Evolutionary conservation across 78 protist genomes (phyloP), one percentile per base, ranked within the genome.

Genomic region (Abeoforma whisleri): DNA sequence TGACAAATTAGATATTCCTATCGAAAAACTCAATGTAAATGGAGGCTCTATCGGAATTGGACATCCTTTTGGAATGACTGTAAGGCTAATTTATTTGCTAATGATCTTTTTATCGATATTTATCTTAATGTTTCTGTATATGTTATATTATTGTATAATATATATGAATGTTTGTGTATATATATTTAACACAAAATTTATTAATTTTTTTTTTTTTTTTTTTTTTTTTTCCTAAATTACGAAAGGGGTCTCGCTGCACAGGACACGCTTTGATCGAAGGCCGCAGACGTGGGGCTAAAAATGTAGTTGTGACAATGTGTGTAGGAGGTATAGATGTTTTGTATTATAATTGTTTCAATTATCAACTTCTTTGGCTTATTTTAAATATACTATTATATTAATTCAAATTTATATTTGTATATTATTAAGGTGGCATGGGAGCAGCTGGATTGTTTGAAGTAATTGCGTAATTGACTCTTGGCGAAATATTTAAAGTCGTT

Each of bases 1-100:
- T 23, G 48, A 87, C 68, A 33, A 87, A 30, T 79, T 94, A n/a
- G 87, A 88, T 38, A 34, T 91, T 23, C 74, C 74, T 32, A 32
- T 28, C 87, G 92, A 57, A n/a, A 89, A 90, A 57, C 92, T 96
- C 39, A 97, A 97, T 77, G 92, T 95, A n/a, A 79, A 75, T 71
- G 99, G 99, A 2, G 99, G 99, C 22, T 98, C 97, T 30, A 96
- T 97, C 30, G 94, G 97, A 0, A 80, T 96, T 25, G 99, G 99
- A 5, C 99, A 98, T 71, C 99, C 99, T 31, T 73, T 98, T n/a
- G 99, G 99, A 28, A 87, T 89, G 75, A 90, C 93, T 72, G 93
- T 90, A 1, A 57, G 92, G 8, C 71, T 73, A 57, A 80, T 85
- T 5, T 76, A 90, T n/a, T 87, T 88, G n/a, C n/a, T n/a, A n/a